A percentile compares a stretch with the other conserved stretches of the same genome.
These are phyloP conservation scores for Kingdonia uniflora DNA, from an alignment of 164 flowering plant species.

Conservation along the genomic window DNA sequence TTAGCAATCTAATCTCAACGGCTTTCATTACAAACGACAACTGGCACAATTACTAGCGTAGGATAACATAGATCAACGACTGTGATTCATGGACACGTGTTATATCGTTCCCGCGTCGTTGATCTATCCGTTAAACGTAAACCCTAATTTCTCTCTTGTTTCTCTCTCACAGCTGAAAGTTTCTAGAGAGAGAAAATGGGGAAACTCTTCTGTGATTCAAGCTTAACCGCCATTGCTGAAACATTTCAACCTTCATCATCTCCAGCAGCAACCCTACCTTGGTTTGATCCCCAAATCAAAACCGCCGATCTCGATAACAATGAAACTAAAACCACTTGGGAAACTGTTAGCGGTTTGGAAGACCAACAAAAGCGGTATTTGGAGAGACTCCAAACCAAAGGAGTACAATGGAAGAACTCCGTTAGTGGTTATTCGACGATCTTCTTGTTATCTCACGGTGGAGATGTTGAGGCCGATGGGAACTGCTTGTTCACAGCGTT, in stretches of 20 bases:
- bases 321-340: conserved; percentile 28
- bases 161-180: background rate
- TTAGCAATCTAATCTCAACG: too few relatives aligned
- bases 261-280: conserved; percentile 1
- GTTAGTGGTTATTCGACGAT: conserved; percentile 24
- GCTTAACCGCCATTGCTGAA: background rate
- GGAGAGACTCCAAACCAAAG: conserved; percentile 38
- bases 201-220: too few relatives aligned
- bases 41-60: too few relatives aligned
- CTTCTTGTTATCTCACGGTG: conserved; percentile 74
- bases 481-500: conserved; percentile 90
- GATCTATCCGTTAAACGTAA: background rate
- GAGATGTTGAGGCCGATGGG: conserved; percentile 88
- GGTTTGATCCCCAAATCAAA: conserved; percentile 23
- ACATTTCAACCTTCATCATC: background rate
- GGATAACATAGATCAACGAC: too few relatives aligned
- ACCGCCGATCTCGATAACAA: conserved; percentile 10
- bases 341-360: conserved; percentile 60
- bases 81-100: too few relatives aligned
- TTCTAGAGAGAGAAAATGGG: background rate
- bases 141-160: background rate
- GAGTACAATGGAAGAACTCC: conserved; percentile 79
- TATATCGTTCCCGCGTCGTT: background rate
- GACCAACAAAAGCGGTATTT: conserved; percentile 60
- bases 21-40: too few relatives aligned